A percentile compares a stretch with the other conserved stretches of the same genome.
phyloP scores from a whole-genome alignment of 495 filamentous ascomycete species.

The Tuber microsphaerosporum region DNA sequence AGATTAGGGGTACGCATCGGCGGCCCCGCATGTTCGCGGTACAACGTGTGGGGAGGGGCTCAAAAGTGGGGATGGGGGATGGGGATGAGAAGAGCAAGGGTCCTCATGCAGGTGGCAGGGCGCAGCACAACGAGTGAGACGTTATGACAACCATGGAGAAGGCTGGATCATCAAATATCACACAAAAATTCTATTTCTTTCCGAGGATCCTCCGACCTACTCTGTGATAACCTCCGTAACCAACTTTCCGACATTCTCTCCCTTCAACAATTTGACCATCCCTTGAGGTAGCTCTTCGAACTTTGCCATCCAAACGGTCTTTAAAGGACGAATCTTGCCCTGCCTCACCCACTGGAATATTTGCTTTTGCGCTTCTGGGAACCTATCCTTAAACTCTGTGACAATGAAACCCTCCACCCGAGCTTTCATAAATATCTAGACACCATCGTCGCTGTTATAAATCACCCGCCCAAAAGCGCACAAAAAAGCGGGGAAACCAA shows the following conservation, averaged over 20 bases:
- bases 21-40: not conserved
- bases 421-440: slow-evolving; percentile 46
- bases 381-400: slow-evolving; percentile 48
- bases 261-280: slow-evolving; percentile 51
- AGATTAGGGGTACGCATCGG: not conserved
- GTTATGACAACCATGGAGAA: not conserved
- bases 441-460: not conserved
- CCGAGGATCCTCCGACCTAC: not conserved
- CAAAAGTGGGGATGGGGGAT: not conserved
- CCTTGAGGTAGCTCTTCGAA: slow-evolving; percentile 49
- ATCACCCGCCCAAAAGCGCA: not conserved
- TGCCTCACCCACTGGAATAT: slow-evolving; percentile 50
- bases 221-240: slow-evolving; percentile 37
- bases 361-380: slow-evolving; percentile 45
- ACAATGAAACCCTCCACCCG: slow-evolving; percentile 60
- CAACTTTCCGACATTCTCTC: slow-evolving; percentile 53
- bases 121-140: not conserved
- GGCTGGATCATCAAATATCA: not conserved
- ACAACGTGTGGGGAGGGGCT: not conserved
- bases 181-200: not conserved
- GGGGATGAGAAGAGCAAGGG: not conserved
- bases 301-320: slow-evolving; percentile 53
- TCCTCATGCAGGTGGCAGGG: not conserved
- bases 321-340: slow-evolving; percentile 52
- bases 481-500: not conserved